Percentiles rank a stretch among this genome's conserved stretches.
Evolutionary conservation across 2,329 filamentous ascomycete genomes (phyloP).

Genomic region (Apiospora arundinis): DNA sequence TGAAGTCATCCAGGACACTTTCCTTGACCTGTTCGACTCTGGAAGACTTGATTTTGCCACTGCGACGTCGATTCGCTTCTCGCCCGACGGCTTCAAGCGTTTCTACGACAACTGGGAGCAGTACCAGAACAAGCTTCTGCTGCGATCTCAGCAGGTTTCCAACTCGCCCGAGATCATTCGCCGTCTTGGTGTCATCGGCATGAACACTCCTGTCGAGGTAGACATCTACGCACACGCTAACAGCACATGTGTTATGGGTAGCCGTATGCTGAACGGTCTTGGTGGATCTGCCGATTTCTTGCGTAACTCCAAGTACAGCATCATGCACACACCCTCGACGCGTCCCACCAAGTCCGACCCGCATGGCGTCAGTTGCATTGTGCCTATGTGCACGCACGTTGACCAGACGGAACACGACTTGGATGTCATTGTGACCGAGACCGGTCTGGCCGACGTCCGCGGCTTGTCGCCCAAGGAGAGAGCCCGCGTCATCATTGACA

Average conservation of each 20-base stretch:
- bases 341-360: constrained; percentile 84
- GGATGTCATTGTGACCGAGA: constrained; percentile 80
- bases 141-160: constrained; percentile 86
- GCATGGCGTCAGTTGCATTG: constrained; percentile 82
- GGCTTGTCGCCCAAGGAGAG: constrained; percentile 81
- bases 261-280: constrained; percentile 78
- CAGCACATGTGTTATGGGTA: constrained; percentile 87
- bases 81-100: constrained; percentile 86
- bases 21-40: constrained; percentile 90
- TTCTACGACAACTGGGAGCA: constrained; percentile 87
- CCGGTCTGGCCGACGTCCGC: constrained; percentile 83
- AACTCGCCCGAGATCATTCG: constrained; percentile 93
- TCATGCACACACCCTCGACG: constrained; percentile 90
- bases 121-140: constrained; percentile 82
- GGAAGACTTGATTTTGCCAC: constrained; percentile 89
- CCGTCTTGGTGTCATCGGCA: constrained; percentile 84
- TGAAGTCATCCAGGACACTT: constrained; percentile 90
- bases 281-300: constrained; percentile 78
- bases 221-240: constrained; percentile 96
- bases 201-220: constrained; percentile 94
- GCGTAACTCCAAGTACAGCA: constrained; percentile 75
- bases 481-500: constrained; percentile 83
- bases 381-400: constrained; percentile 92
- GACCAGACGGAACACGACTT: constrained; percentile 94
- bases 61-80: constrained; percentile 89